Percentiles rank a stretch among this genome's conserved stretches.
These are phyloP conservation scores for Melocanna baccifera DNA, from an alignment of 176 grass and related monocot species.

Conservation along the genomic window DNA sequence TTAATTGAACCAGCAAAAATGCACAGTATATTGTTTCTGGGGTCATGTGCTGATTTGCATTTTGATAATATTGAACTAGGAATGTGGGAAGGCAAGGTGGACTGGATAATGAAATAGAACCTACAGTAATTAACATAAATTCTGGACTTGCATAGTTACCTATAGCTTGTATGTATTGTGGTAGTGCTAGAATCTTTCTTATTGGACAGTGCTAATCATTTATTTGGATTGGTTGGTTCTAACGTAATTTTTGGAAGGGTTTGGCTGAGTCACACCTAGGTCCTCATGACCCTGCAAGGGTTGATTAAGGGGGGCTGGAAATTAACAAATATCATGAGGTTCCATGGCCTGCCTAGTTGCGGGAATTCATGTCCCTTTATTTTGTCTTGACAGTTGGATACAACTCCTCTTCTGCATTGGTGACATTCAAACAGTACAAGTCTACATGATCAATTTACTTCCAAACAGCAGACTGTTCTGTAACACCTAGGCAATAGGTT, in stretches of 20 bases:
- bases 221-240: neutral
- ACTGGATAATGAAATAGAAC: neutral
- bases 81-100: neutral
- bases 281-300: neutral
- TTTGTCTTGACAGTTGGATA: neutral
- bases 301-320: neutral
- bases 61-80: neutral
- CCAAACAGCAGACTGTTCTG: neutral
- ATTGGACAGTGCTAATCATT: neutral
- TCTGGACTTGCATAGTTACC: neutral
- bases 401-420: neutral
- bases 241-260: neutral
- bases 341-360: neutral
- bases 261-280: neutral
- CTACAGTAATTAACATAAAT: neutral
- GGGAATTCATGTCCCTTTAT: neutral
- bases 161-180: neutral
- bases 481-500: neutral
- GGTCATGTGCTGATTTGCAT: neutral
- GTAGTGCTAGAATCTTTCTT: neutral
- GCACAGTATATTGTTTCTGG: neutral
- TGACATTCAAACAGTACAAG: neutral
- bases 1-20: neutral
- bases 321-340: neutral
- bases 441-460: neutral